A percentile compares a stretch with the other conserved stretches of the same genome.
Evolutionary conservation across 345 rosid species (phyloP).

Genomic region (Dimocarpus longan): DNA sequence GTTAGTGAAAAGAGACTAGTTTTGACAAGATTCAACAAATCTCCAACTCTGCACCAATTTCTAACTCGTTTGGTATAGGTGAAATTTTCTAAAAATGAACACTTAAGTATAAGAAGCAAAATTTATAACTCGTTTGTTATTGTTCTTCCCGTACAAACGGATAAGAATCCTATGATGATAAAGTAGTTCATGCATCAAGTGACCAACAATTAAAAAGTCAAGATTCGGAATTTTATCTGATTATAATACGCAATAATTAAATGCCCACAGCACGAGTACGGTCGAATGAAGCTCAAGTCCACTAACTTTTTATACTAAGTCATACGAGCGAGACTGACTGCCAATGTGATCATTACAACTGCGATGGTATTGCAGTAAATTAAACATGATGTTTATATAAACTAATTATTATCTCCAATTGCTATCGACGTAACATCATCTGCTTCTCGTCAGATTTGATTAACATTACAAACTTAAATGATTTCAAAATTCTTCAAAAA

Average conservation of each 20-base stretch:
- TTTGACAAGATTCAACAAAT: no score
- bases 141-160: background rate
- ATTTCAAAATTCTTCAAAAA: no score
- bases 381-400: background rate
- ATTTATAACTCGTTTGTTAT: background rate
- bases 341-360: background rate
- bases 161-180: slow-evolving; percentile 1
- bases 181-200: background rate
- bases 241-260: background rate
- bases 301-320: background rate
- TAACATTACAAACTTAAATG: no score
- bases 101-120: no score
- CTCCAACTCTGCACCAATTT: no score
- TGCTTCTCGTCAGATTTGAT: no score
- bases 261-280: background rate
- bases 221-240: background rate
- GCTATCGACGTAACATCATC: background rate
- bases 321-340: background rate
- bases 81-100: no score
- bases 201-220: background rate
- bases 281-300: background rate
- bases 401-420: background rate
- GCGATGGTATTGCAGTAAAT: no score
- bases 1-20: no score
- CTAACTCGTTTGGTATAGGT: no score